Base-by-base conservation (phyloP, 2,329 filamentous ascomycete species). In the Sporothrix variecibatus region DNA sequence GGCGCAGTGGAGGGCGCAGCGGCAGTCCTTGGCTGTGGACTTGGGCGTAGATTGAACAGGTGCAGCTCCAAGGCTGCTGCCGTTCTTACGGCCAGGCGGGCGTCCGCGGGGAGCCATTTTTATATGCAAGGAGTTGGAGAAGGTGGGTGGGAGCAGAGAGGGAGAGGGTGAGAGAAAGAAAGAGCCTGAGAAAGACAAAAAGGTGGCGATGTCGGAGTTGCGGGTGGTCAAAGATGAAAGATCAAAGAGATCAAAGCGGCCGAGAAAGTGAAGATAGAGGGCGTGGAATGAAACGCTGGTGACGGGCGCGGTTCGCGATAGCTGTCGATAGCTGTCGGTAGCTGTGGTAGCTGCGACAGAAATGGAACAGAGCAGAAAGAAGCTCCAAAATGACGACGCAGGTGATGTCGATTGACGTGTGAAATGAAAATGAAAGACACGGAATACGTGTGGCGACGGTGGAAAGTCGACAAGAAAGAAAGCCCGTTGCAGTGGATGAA, bases 51-150 rank as follows among this genome's bases (percentile, higher is more conserved):
- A 23, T 43, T 26, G 49, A 3, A 17, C n/a, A 15, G 40, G 72
- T 5, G 38, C 67, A 40, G 67, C 67, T 12, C 58, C 69, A 40
- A 72, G 62, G 26, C 69, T 69, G 26, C 23, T n/a, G 62, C 69
- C 53, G n/a, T 74, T 67, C 56, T 74, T 77, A 6, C 75, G 75
- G 46, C 75, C 75, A 17, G 75, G 75, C 2, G 75, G 76, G 40
- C 76, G 72, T 51, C 75, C 75, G 51, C 76, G 72, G 9, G 73
- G 76, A 31, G 75, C 43, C 75, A 76, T 77, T 62, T 62, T 51
- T 72, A 31, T 38, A 23, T 60, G 26, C 26, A 20, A 17, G 49
- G 20, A 43, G 23, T 15, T 40, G 26, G 28, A 12, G 26, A 26
- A 20, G 2, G 20, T 8, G 17, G 23, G 38, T 15, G 9, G 17